phyloP scores from a whole-genome alignment of 140 eudicot genomes.

The Oenanthe javanica region DNA sequence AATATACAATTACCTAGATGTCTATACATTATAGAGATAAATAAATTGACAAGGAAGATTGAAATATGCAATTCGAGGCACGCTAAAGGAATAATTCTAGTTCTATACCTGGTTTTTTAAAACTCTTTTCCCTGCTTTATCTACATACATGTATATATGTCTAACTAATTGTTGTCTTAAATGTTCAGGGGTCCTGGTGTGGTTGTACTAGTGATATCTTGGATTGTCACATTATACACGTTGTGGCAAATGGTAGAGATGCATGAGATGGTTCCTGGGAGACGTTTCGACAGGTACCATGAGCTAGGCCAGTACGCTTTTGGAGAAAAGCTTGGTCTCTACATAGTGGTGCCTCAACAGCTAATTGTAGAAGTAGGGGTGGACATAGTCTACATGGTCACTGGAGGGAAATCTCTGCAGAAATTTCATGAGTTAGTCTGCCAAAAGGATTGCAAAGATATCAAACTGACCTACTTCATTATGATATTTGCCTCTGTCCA shows the following conservation, averaged over 20 bases:
- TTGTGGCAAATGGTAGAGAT: conserved; percentile 91
- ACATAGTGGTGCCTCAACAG: conserved; percentile 70
- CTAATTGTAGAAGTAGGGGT: conserved; percentile 57
- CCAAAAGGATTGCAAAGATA: conserved; percentile 24
- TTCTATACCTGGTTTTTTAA: neutral
- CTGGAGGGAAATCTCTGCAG: conserved; percentile 48
- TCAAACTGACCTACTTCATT: conserved; percentile 54
- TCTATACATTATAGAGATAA: no score
- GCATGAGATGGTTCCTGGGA: conserved; percentile 77
- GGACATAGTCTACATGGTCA: conserved; percentile 59
- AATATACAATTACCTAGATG: no score
- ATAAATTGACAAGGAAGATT: no score
- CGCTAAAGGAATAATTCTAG: neutral
- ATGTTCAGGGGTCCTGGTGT: conserved; percentile 76
- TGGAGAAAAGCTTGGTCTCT: conserved; percentile 66
- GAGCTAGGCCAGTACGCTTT: conserved; percentile 72
- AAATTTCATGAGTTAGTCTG: conserved; percentile 46
- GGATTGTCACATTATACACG: conserved; percentile 68
- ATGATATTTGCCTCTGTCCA: conserved; percentile 75
- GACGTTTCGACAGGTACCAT: conserved; percentile 60
- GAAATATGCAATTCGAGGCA: neutral
- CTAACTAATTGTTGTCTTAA: neutral
- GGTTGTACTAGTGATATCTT: conserved; percentile 44
- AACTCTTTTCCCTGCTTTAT: no score
- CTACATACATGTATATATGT: neutral